Evolutionary conservation across 2,329 filamentous ascomycete species (phyloP), one percentile per base, ranked within the genome.

Genomic region (Alternaria sp.): DNA sequence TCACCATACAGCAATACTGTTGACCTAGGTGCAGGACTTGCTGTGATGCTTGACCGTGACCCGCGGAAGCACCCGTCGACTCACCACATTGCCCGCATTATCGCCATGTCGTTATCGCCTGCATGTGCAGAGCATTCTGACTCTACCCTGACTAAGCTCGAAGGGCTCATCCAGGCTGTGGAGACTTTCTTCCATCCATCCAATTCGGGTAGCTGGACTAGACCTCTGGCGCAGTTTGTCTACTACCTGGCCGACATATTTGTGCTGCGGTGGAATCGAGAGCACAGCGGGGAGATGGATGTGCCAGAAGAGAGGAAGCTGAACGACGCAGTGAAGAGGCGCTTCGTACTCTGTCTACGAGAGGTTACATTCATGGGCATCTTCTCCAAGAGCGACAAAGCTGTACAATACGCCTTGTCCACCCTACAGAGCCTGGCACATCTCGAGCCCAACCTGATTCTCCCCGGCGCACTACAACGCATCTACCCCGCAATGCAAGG

Each of bases 131-230:
- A 92, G 45, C 85, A 88, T n/a, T 86, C 90, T 28, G 90, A 90
- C 59, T 98, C 94, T 1, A 88, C 97, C 46, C 81, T 99, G 72
- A 88, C 91, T 32, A 93, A 92, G 68, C 86, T 99, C 6, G 95
- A 99, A 79, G 95, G 93, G 0, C 85, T 99, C 56, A 91, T 99
- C 70, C 92, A 98, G 79, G 96, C 94, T 3, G 91, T 98, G 50
- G 96, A 99, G 79, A 99, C 96, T 1, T 99, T 99, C 80, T 99
- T 97, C 84, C 96, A 99, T 74, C 96, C 96, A 3, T 99, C 96
- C 3, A 99, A 99, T 79, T 92, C 95, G 56, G 96, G 96, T 13
- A 84, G 84, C 13, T 99, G 96, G 96, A 97, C 95, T 2, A 93
- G 89, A 73, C 91, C 95, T 68, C 83, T 99, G 46, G 91, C 93